These are phyloP conservation scores for Podosphaera aphanis DNA, from an alignment of 2,329 filamentous ascomycete genomes.

Conservation along the genomic window DNA sequence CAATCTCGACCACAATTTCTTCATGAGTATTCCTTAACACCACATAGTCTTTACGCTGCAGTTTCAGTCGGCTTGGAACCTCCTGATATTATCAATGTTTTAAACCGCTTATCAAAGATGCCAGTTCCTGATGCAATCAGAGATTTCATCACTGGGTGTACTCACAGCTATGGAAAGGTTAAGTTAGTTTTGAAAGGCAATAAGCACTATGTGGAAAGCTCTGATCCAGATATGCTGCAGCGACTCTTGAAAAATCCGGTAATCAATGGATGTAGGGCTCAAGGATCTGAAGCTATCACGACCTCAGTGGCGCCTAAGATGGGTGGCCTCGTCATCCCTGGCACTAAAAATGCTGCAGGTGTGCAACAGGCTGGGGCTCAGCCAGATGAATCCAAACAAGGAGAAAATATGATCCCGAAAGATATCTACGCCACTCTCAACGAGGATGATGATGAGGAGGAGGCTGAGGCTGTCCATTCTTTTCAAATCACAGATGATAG, in stretches of 20 bases:
- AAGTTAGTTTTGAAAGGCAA: constrained; percentile 89
- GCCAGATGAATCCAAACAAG: constrained; percentile 20
- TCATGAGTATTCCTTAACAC: constrained; percentile 81
- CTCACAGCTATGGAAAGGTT: constrained; percentile 81
- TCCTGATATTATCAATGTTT: constrained; percentile 68
- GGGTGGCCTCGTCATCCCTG: constrained; percentile 72
- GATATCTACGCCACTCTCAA: constrained; percentile 52
- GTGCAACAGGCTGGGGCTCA: constrained; percentile 45
- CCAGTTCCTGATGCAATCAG: constrained; percentile 61
- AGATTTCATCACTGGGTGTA: constrained; percentile 52
- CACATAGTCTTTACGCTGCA: constrained; percentile 83
- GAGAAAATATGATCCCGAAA: constrained; percentile 31
- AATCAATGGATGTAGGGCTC: constrained; percentile 58
- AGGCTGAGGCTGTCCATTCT: constrained; percentile 68
- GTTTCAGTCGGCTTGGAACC: constrained; percentile 84
- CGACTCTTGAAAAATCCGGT: constrained; percentile 63
- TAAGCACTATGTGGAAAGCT: constrained; percentile 80
- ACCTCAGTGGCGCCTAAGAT: constrained; percentile 69
- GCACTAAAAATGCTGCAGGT: constrained; percentile 79
- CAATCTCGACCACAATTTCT: constrained; percentile 72
- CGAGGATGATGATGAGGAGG: constrained; percentile 61
- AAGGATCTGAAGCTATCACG: constrained; percentile 45
- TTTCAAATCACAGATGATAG: constrained; percentile 71
- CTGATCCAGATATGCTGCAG: constrained; percentile 68
- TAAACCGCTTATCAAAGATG: constrained; percentile 77